Percentiles rank a stretch among this genome's conserved stretches.
Evolutionary conservation across 2,329 filamentous ascomycete species (phyloP).

Genomic region (Apiospora hydei): DNA sequence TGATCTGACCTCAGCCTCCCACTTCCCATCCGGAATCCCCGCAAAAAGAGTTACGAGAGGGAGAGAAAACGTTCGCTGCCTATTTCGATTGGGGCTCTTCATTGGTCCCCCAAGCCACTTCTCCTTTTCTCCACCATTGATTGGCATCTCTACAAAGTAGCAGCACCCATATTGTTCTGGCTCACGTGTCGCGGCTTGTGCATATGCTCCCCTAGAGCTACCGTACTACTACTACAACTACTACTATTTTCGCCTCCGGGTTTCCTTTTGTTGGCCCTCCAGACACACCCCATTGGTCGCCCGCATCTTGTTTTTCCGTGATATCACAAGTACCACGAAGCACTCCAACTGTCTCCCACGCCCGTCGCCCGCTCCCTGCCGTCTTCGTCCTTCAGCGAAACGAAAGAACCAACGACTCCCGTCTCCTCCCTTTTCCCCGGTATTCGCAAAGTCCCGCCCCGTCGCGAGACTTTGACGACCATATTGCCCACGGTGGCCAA

Average conservation of each 20-base stretch:
- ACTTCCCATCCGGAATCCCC: conserved; percentile 7
- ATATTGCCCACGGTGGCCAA: conserved; percentile 23
- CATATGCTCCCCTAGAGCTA: conserved; percentile 20
- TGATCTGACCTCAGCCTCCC: conserved; percentile 11
- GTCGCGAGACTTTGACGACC: conserved; percentile 26
- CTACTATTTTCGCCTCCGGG: conserved; percentile 13
- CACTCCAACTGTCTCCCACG: background rate
- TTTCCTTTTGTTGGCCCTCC: conserved; percentile 10
- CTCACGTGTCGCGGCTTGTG: conserved; percentile 20
- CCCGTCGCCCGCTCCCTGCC: conserved; percentile 11
- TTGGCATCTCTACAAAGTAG: conserved; percentile 21
- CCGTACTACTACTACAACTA: background rate
- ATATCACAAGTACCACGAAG: background rate
- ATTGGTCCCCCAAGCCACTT: conserved; percentile 16
- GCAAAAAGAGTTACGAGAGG: conserved; percentile 6
- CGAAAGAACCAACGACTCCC: conserved; percentile 21
- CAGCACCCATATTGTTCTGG: conserved; percentile 19
- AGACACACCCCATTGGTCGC: conserved; percentile 1
- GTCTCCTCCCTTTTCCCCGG: background rate
- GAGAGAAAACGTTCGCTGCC: conserved; percentile 10
- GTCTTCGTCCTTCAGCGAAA: conserved; percentile 26
- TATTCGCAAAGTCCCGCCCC: conserved; percentile 15
- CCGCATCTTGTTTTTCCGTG: conserved; percentile 6
- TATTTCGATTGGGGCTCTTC: background rate
- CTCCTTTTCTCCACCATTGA: conserved; percentile 21